phyloP scores from a whole-genome alignment of 495 filamentous ascomycete genomes.

The Acidomyces sp. region DNA sequence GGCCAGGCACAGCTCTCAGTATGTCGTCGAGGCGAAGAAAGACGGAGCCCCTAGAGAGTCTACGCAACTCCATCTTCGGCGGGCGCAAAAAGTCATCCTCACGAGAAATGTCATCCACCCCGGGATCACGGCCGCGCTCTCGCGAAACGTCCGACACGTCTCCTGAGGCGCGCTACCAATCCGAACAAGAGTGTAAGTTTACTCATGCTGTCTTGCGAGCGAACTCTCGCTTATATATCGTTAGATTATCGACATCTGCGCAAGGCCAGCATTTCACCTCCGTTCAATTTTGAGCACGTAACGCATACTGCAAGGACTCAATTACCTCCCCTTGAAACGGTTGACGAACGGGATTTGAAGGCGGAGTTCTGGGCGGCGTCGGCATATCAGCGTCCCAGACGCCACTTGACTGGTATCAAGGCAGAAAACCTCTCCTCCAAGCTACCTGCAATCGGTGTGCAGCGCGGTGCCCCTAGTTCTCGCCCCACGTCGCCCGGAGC shows the following conservation, averaged over 20 bases:
- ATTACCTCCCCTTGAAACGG: conserved; percentile 43
- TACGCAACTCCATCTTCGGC: conserved; percentile 8
- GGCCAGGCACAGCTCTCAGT: conserved; percentile 3
- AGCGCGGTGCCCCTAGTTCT: conserved; percentile 3
- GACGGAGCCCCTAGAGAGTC: conserved; percentile 7
- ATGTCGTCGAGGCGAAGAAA: background rate
- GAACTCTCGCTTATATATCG: background rate
- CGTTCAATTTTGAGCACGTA: conserved; percentile 81
- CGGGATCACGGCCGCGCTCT: too few relatives aligned
- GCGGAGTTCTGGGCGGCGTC: conserved; percentile 55
- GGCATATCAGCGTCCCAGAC: conserved; percentile 49
- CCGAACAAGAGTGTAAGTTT: conserved; percentile 10
- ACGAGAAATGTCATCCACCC: too few relatives aligned
- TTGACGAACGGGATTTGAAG: conserved; percentile 47
- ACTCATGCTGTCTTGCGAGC: background rate
- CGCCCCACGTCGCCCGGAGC: conserved; percentile 5
- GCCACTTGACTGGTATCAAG: conserved; percentile 48
- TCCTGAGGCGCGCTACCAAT: too few relatives aligned
- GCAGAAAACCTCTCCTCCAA: conserved; percentile 45
- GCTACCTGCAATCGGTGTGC: conserved; percentile 3
- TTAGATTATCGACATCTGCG: conserved; percentile 13
- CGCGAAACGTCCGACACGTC: too few relatives aligned
- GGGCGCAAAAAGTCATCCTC: background rate
- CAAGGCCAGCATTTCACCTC: conserved; percentile 50
- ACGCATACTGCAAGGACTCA: conserved; percentile 59